Base-by-base conservation (phyloP, 345 rosid genomes). In the Theobroma cacao region DNA sequence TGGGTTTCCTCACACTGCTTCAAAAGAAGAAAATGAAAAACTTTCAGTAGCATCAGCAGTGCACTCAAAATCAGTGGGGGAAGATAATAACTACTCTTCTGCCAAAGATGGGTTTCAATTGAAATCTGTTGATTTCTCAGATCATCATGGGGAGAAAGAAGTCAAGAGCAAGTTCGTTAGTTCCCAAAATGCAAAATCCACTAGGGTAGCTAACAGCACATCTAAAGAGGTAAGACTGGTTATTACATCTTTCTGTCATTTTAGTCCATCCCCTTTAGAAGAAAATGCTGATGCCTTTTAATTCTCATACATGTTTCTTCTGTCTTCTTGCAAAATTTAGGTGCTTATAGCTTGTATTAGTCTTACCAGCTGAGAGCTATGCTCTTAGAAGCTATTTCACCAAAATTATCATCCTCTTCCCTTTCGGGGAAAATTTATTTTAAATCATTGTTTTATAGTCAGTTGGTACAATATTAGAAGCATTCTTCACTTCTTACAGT, bases 401-500 rank as follows among this genome's bases (percentile, higher is more conserved):
- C 71, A 20, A 55, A 48, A 40, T 64, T 22, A 40, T 43, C 47
- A 11, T 47, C 70, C 30, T 55, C 15, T 69, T 22, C 33, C 75
- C 1, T 47, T 59, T 68, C 11, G 74, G 11, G 41, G 43, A 34
- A 15, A 78, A 14, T 66, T 60, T 45, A 36, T 52, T 20, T 33
- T 45, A 66, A 45, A 34, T 64, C 72, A 52, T 78, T 74, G 68
- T 66, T 74, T 73, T 80, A 63, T 41, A 33, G 48, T 55, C 76
- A 78, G 47, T 60, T 83, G 75, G 43, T 71, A 53, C 77, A 40
- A 70, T 72, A 78, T 75, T 36, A 78, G 79, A 81, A 83, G 75
- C 64, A 74, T 78, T 86, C 84, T 87, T 81, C 76, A 64, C 77
- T 80, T 84, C 81, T 83, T 75, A 76, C 93, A 93, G 98, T 77